A percentile compares a stretch with the other conserved stretches of the same genome.
These are phyloP conservation scores for Arabidopsis lyrata DNA, from an alignment of 441 rosid species.

Conservation along the genomic window DNA sequence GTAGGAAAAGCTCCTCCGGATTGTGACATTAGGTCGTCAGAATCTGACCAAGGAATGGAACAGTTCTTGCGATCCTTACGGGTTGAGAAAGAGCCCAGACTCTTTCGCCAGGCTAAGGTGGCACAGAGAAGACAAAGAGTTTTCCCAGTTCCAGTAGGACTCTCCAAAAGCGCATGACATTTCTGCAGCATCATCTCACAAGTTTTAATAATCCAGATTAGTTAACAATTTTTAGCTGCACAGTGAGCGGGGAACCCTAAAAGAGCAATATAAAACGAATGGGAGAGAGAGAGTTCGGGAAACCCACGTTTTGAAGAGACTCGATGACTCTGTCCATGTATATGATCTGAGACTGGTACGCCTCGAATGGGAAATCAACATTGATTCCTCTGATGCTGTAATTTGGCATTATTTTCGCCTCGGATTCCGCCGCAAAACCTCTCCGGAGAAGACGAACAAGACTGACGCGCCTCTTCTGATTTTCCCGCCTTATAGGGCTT, in stretches of 20 bases:
- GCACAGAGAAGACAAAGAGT: conserved; percentile 96
- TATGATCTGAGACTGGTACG: conserved; percentile 85
- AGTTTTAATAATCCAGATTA: background rate
- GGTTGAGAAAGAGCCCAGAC: conserved; percentile 76
- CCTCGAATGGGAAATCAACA: conserved; percentile 94
- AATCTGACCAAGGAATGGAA: conserved; percentile 27
- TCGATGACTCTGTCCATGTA: conserved; percentile 97
- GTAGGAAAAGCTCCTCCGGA: conserved; percentile 70
- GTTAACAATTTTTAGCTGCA: background rate
- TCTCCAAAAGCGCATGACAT: conserved; percentile 93
- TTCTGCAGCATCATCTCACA: conserved; percentile 53
- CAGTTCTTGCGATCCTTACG: conserved; percentile 51
- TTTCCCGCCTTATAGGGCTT: conserved; percentile 43
- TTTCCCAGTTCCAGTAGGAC: conserved; percentile 99
- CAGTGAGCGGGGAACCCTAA: no score
- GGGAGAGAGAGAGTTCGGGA: background rate
- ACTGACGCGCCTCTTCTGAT: conserved; percentile 13
- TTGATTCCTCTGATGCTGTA: conserved; percentile 84
- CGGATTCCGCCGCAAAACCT: background rate
- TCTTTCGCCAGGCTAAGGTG: conserved; percentile 97
- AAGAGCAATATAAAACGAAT: no score
- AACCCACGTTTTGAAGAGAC: conserved; percentile 82
- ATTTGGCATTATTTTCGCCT: conserved; percentile 59
- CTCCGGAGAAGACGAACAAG: conserved; percentile 11
- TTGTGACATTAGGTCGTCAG: conserved; percentile 37